Conservation (phyloP, 2,329 filamentous ascomycete genomes). For the Colletotrichum australisinense region DNA sequence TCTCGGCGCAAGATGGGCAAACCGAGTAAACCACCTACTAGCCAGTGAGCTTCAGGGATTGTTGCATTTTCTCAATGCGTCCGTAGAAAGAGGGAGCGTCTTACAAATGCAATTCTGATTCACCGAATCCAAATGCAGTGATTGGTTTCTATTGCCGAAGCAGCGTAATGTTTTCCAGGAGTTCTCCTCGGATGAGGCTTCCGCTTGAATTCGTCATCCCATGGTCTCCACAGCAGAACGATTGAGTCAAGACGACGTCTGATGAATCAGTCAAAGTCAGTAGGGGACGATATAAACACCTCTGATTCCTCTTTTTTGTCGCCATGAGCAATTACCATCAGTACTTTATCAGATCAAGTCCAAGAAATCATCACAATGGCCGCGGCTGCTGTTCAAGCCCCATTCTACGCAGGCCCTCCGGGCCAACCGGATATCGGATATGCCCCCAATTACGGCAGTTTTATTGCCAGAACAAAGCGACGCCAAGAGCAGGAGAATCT, state of each 20-base stretch:
- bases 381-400: constrained; percentile 34
- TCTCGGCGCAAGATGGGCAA: constrained; percentile 11
- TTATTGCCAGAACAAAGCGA: constrained; percentile 59
- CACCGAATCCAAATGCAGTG: background rate
- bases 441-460: constrained; percentile 64
- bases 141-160: background rate
- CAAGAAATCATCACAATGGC: constrained; percentile 37
- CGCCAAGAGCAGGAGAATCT: constrained; percentile 55
- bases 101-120: constrained; percentile 17
- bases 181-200: background rate
- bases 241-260: background rate
- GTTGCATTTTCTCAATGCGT: background rate
- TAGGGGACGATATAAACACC: background rate
- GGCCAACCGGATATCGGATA: constrained; percentile 71
- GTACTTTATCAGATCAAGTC: background rate
- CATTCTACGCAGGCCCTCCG: constrained; percentile 40
- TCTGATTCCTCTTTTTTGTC: background rate
- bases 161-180: background rate
- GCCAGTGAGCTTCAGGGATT: background rate
- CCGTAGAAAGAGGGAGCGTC: background rate
- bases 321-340: no score
- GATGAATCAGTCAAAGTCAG: background rate
- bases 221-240: background rate
- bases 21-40: background rate
- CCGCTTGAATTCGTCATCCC: background rate